Evolutionary conservation across 176 grass and related monocot genomes (phyloP), one percentile per base, ranked within the genome.

Genomic region (Oropetium thomaeum): DNA sequence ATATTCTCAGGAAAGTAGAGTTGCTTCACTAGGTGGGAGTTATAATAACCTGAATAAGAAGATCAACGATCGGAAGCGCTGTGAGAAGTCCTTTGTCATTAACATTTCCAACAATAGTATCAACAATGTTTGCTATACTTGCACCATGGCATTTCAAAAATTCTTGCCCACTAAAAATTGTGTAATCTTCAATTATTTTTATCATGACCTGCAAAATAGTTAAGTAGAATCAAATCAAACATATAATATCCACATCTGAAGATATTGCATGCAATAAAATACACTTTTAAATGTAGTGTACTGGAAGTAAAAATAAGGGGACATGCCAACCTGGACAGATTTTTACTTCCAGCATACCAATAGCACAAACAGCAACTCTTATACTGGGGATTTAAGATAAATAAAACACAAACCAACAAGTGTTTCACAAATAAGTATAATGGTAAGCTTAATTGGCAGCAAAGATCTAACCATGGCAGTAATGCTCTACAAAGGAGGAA

Each of bases 81-180:
- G 87, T 84, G 80, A 95, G 79, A 74, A 95, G 82, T 52, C 91
- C 96, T 67, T 95, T 99, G 69, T 99, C 96, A 79, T 95, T 99
- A 45, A 95, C 96, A 82, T 84, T 99, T 75, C 79, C 87, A 84
- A 95, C 67, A 80, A 99, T 90, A 65, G 12, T 74, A 82, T 99
- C 86, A 79, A 99, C 69, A 79, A 99, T 69, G 77, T 86, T 92
- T n/a, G 73, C 82, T 78, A 99, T 45, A 83, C 68, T 92, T 77
- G 84, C 73, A 69, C 82, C 87, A 32, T 99, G 96, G 49, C 87
- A 86, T 78, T 89, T 95, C 58, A 95, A 81, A 95, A 99, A 99
- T 62, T 95, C 96, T 52, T 76, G 75, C 15, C 91, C 96, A 74
- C 96, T 80, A 83, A 92, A 99, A 76, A 99, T 83, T 86, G 77